These are phyloP conservation scores for Baudoinia panamericana DNA, from an alignment of 495 filamentous ascomycete species.

Conservation along the genomic window DNA sequence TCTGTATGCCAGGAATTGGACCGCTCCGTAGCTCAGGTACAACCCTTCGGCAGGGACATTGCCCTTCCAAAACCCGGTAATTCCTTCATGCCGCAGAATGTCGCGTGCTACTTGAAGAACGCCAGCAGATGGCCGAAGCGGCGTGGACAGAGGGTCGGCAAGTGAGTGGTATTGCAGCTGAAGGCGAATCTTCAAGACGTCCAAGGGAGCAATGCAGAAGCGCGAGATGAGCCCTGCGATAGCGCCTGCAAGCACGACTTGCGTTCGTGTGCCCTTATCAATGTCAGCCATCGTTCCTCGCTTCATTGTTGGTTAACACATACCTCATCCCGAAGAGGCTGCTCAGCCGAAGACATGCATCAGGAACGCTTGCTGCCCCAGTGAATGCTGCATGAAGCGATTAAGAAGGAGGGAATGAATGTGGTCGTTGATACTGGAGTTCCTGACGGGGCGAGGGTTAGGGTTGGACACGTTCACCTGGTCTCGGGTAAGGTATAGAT, in stretches of 20 bases:
- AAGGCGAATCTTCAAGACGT: slow-evolving; percentile 94
- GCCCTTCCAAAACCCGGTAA: slow-evolving; percentile 91
- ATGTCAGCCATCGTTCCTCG: slow-evolving; percentile 9
- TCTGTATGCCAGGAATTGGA: slow-evolving; percentile 87
- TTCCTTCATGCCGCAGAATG: slow-evolving; percentile 66
- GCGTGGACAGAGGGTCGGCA: slow-evolving; percentile 41
- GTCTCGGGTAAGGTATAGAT: too few species aligned
- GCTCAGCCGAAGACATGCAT: slow-evolving; percentile 64
- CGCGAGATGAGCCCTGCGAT: slow-evolving; percentile 82
- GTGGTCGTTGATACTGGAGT: background rate
- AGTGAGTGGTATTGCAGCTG: slow-evolving; percentile 78
- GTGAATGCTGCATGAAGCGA: too few species aligned
- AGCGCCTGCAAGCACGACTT: slow-evolving; percentile 73
- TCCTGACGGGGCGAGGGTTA: too few species aligned
- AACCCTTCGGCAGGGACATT: slow-evolving; percentile 90
- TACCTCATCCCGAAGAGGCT: slow-evolving; percentile 83
- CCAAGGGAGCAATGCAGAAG: slow-evolving; percentile 85
- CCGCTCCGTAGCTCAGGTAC: slow-evolving; percentile 76
- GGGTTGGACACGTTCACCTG: too few species aligned
- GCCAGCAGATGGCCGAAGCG: slow-evolving; percentile 30
- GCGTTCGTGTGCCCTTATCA: slow-evolving; percentile 59
- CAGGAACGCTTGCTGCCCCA: slow-evolving; percentile 8
- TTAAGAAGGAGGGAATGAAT: too few species aligned
- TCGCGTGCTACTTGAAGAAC: slow-evolving; percentile 61
- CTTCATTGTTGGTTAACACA: slow-evolving; percentile 9